phyloP scores from a whole-genome alignment of 129 eudicot species.

The Glebionis coronaria region DNA sequence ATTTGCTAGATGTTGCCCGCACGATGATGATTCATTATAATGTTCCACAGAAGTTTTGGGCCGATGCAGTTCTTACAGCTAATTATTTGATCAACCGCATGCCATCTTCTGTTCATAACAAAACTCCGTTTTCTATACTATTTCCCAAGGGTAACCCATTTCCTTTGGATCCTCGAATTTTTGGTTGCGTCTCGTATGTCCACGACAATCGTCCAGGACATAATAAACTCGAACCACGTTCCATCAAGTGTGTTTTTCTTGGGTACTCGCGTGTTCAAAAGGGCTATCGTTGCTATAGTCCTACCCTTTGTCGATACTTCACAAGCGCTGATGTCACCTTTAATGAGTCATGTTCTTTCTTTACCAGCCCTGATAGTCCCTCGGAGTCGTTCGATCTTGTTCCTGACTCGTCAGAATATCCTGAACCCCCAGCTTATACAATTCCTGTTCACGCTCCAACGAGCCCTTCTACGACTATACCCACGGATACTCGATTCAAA shows the following conservation, averaged over 20 bases:
- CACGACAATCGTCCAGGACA: no score
- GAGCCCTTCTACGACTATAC: neutral
- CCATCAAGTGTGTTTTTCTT: no score
- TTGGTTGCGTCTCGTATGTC: no score
- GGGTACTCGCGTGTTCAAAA: neutral
- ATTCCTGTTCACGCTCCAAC: neutral
- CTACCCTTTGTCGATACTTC: neutral
- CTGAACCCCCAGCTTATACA: no score
- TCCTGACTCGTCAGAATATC: no score
- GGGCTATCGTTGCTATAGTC: neutral
- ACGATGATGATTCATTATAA: constrained; percentile 8
- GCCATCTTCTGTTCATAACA: neutral
- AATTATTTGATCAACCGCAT: neutral
- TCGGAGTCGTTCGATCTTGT: no score
- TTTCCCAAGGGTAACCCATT: neutral
- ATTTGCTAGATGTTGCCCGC: no score
- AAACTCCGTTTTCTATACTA: neutral
- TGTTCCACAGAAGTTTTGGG: constrained; percentile 4
- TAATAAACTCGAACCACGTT: no score
- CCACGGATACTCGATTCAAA: neutral
- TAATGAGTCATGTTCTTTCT: neutral
- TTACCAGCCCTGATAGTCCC: neutral
- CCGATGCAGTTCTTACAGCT: neutral
- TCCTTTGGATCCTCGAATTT: no score
- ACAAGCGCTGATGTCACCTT: constrained; percentile 3